Evolutionary conservation across 768 basidiomycete species (phyloP), one percentile per base, ranked within the genome.

Genomic region (Tremella mesenterica): DNA sequence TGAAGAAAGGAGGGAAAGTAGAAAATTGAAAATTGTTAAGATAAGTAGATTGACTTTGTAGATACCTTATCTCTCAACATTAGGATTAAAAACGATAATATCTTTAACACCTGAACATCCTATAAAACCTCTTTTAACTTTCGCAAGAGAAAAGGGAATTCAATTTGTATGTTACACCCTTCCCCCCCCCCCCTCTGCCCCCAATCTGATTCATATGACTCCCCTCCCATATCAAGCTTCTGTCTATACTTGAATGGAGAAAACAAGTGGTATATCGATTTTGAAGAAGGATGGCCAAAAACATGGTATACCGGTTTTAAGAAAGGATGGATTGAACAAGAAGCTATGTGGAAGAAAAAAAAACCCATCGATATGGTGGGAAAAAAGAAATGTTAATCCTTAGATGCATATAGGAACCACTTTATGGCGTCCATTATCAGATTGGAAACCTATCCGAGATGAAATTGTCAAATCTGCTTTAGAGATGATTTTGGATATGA

Each of bases 401-500:
- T 20, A 71, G 70, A 52, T 69, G 8, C 70, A 67, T 38, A 49
- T 71, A 3, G 70, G 70, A 9, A 59, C 59, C 33, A 69, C 50
- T 2, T 52, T 65, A 7, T 71, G 65, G 58, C 43, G 61, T 41
- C 59, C 58, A 2, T 23, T 56, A 26, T 50, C 57, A 13, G 70
- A 67, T 33, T 69, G 65, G 64, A 65, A 64, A 50, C 70, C 70
- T 4, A 64, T 71, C n/a, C 59, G 60, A 29, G 67, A 71, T 41
- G 67, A 71, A 27, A 48, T 66, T 3, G 64, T 71, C 53, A 71
- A 71, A 47, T 41, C 61, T 3, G 53, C 65, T 1, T 57, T 71
- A 23, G 70, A 71, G 62, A 55, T 69, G 12, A 34, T 67, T 18
- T 53, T 71, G 26, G 63, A 67, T 50, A 49, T 47, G 25, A 28